A percentile compares a stretch with the other conserved stretches of the same genome.
Conservation (phyloP, 352 stramenopile genomes). For the Phytophthora colocasiae region DNA sequence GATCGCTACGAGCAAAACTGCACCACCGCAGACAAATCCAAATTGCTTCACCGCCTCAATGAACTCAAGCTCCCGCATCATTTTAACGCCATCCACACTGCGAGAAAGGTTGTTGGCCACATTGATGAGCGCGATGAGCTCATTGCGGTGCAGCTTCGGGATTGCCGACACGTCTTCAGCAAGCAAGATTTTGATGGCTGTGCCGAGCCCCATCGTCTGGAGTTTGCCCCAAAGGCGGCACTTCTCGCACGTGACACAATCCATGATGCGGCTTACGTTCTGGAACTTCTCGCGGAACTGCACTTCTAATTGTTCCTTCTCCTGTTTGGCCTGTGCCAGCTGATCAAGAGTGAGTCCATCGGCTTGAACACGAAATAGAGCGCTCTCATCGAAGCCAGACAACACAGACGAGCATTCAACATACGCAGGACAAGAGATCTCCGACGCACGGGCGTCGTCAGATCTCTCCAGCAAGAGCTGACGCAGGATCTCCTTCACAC, state of each 20-base stretch:
- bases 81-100: conserved; percentile 81
- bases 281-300: conserved; percentile 95
- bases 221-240: conserved; percentile 99
- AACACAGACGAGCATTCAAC: conserved; percentile 68
- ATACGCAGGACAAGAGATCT: conserved; percentile 62
- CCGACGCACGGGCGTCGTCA: conserved; percentile 28
- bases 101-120: conserved; percentile 89
- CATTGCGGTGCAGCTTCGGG: conserved; percentile 92
- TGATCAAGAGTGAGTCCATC: conserved; percentile 66
- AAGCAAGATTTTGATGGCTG: conserved; percentile 97
- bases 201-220: conserved; percentile 96
- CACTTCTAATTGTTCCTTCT: conserved; percentile 68
- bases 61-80: conserved; percentile 85
- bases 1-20: conserved; percentile 50
- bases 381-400: conserved; percentile 89
- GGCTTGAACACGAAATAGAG: conserved; percentile 82
- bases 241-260: conserved; percentile 99
- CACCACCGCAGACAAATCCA: conserved; percentile 50
- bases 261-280: conserved; percentile 98
- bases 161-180: conserved; percentile 83
- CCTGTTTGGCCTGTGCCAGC: conserved; percentile 60
- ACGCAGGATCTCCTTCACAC: conserved; percentile 73
- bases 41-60: conserved; percentile 67
- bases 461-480: conserved; percentile 74
- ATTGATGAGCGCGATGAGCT: conserved; percentile 98